These are phyloP conservation scores for Aspergillus hiratsukae DNA, from an alignment of 2,329 filamentous ascomycete species.

Conservation along the genomic window DNA sequence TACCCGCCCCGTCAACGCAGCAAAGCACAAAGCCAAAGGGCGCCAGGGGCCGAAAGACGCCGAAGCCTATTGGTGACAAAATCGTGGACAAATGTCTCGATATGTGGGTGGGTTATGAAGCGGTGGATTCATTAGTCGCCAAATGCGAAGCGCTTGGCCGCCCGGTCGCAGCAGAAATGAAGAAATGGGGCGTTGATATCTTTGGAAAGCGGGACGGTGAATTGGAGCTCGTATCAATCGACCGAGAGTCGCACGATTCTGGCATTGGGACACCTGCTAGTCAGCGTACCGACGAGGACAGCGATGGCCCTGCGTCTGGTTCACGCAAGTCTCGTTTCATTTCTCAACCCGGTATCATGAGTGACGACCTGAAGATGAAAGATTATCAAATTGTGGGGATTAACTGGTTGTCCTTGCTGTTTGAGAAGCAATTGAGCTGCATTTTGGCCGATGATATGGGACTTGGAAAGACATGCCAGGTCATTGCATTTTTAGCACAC, in stretches of 20 bases:
- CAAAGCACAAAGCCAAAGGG: conserved; percentile 42
- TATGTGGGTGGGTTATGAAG: conserved; percentile 75
- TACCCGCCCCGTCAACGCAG: conserved; percentile 48
- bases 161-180: conserved; percentile 61
- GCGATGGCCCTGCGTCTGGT: conserved; percentile 34
- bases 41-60: conserved; percentile 48
- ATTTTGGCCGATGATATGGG: conserved; percentile 98
- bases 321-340: conserved; percentile 45
- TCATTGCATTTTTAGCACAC: conserved; percentile 86
- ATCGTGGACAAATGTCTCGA: conserved; percentile 63
- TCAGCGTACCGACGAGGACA: conserved; percentile 44
- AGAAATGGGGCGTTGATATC: conserved; percentile 64
- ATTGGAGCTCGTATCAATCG: conserved; percentile 55
- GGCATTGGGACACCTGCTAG: conserved; percentile 62
- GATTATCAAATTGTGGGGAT: conserved; percentile 91
- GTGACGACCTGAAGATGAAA: conserved; percentile 71
- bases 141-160: conserved; percentile 70
- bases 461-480: conserved; percentile 91
- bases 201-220: conserved; percentile 59
- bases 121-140: conserved; percentile 75
- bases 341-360: conserved; percentile 73
- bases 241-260: conserved; percentile 54
- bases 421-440: conserved; percentile 72
- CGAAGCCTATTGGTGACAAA: conserved; percentile 59
- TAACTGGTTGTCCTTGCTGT: conserved; percentile 88